Evolutionary conservation across 2,329 filamentous ascomycete genomes (phyloP).

Genomic region (Aspergillus candidus): DNA sequence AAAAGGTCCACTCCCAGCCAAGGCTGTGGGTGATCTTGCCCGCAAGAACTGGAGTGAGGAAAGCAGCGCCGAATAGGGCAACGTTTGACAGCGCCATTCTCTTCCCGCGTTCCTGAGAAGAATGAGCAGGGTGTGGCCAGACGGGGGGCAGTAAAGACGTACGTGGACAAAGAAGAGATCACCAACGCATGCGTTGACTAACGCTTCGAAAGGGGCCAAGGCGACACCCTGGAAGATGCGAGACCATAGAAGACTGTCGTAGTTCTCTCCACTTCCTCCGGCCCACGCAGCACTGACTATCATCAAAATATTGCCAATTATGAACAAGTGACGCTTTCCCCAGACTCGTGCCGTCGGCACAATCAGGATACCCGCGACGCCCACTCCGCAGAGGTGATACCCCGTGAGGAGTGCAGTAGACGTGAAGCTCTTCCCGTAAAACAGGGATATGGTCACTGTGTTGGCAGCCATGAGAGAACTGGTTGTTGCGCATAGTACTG

Average conservation of each 20-base stretch:
- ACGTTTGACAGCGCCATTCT: slow-evolving; percentile 79
- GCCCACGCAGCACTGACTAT: slow-evolving; percentile 73
- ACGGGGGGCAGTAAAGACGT: slow-evolving; percentile 24
- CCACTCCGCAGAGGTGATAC: slow-evolving; percentile 79
- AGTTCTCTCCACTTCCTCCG: slow-evolving; percentile 60
- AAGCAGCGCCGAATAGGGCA: slow-evolving; percentile 64
- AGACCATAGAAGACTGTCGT: slow-evolving; percentile 67
- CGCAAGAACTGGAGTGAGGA: slow-evolving; percentile 80
- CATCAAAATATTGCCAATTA: slow-evolving; percentile 69
- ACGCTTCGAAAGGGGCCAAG: slow-evolving; percentile 79
- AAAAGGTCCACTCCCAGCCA: slow-evolving; percentile 84
- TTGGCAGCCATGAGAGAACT: slow-evolving; percentile 85
- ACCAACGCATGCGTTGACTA: slow-evolving; percentile 83
- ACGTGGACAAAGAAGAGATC: slow-evolving; percentile 88
- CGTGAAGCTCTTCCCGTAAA: slow-evolving; percentile 63
- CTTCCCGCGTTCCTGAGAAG: slow-evolving; percentile 60
- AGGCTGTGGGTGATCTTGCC: slow-evolving; percentile 73
- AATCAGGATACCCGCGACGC: slow-evolving; percentile 73
- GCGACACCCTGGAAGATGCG: slow-evolving; percentile 81
- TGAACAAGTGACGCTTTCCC: slow-evolving; percentile 85
- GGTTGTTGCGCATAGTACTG: slow-evolving; percentile 76
- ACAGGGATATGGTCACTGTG: slow-evolving; percentile 67
- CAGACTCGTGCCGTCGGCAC: slow-evolving; percentile 83
- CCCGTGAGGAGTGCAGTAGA: slow-evolving; percentile 76
- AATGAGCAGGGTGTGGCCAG: not conserved